Evolutionary conservation across 164 flowering plant genomes (phyloP), one percentile per base, ranked within the genome.

Genomic region (Pachysandra terminalis): DNA sequence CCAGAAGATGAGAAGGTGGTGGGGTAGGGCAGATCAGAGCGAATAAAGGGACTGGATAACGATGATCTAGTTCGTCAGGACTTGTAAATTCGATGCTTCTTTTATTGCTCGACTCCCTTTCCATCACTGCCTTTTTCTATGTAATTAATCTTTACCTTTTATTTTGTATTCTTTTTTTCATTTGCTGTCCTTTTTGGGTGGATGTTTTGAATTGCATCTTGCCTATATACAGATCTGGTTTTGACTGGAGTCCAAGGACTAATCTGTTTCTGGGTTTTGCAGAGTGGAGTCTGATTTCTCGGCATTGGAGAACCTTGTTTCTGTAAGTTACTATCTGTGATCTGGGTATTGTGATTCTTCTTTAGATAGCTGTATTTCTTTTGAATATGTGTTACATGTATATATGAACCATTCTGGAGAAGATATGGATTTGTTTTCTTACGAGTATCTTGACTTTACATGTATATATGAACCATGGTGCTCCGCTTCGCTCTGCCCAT

Each of bases 21-120:
- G 37, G 37, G 37, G 51, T 45, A 15, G 51, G 51, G 51, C 51
- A 45, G 51, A 45, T 10, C 16, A 45, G 14, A 45, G 51, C 51
- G 15, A 45, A 45, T 45, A 37, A 60, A n/a, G 72, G 60, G n/a
- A 63, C 48, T 70, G 77, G 79, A 81, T 79, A 79, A 77, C 64
- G 75, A 74, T 81, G 76, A 60, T 73, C 67, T 61, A 59, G 66
- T 59, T 57, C 56, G 69, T 40, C 49, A 19, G 48, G 68, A 63
- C 64, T 59, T 63, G 68, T 64, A 58, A 41, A 51, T 9, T 23
- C 17, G 59, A 68, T 12, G 2, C 2, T 12, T 51, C 32, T 9
- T 59, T 53, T 57, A 48, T 72, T 72, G 68, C 80, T 70, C 73
- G 73, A 70, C 61, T 62, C 60, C 62, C 49, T 32, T 61, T 54